Conservation (phyloP, 2,329 filamentous ascomycete genomes). For the Xylaria sp. region DNA sequence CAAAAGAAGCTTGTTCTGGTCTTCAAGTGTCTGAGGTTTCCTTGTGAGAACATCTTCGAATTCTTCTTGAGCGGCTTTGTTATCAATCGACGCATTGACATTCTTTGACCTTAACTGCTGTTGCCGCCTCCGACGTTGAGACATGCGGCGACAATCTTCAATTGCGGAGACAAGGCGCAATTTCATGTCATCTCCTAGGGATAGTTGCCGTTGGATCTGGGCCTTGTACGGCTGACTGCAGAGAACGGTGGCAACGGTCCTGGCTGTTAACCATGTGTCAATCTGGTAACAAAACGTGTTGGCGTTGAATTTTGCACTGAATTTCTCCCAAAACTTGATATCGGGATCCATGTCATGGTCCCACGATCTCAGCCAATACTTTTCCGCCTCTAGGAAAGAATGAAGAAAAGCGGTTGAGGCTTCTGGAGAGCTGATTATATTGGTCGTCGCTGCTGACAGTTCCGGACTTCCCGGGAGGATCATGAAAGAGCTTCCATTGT, state of each 20-base stretch:
- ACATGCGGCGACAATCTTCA: conserved; percentile 12
- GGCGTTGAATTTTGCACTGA: conserved; percentile 16
- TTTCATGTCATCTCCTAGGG: not conserved
- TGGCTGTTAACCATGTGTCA: conserved; percentile 10
- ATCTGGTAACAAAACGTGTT: not conserved
- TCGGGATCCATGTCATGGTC: conserved; percentile 23
- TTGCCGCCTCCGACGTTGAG: conserved; percentile 1
- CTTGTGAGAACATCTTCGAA: not conserved
- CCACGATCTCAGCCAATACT: conserved; percentile 14
- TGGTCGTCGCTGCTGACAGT: not conserved
- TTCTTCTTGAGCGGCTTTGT: not conserved
- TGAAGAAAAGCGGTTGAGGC: conserved; percentile 17
- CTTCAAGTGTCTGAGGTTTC: conserved; percentile 13
- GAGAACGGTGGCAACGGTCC: conserved; percentile 11
- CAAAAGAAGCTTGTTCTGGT: conserved; percentile 3
- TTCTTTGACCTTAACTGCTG: not conserved
- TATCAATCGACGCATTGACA: not conserved
- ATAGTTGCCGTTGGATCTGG: not conserved
- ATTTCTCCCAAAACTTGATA: conserved; percentile 9
- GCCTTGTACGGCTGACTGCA: conserved; percentile 15
- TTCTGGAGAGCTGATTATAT: conserved; percentile 17
- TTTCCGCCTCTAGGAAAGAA: conserved; percentile 16
- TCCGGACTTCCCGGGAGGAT: not conserved
- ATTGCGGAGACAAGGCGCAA: conserved; percentile 2
- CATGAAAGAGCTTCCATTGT: not conserved